Evolutionary conservation across 2,329 filamentous ascomycete species (phyloP), one percentile per base, ranked within the genome.

Genomic region (Nothomitra cinnamomea): DNA sequence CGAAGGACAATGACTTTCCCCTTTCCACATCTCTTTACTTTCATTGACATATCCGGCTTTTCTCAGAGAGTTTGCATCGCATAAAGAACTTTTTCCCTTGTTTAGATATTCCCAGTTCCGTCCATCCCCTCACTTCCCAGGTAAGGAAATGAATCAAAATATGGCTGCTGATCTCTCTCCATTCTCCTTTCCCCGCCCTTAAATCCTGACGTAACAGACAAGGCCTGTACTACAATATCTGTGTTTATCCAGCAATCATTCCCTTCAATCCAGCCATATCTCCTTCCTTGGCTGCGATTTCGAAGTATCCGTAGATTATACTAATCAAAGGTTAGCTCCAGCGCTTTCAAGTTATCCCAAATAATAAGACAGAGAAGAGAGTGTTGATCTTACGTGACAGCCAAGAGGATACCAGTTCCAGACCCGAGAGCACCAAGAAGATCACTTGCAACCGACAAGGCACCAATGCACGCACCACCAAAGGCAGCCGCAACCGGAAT

Each of bases 281-380:
- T 63, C 92, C 92, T 72, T 98, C 92, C 74, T 95, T 95, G 64
- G 94, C 94, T 22, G 92, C 92, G 65, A 98, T 98, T 70, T 98
- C 92, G 64, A 98, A 98, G 75, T 98, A 98, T 60, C 89, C 87
- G 70, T 98, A 98, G 71, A 98, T 98, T 68, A 98, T 98, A 57
- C 87, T 94, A 61, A 15, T 15, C 15, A 12, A 1, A 24, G n/a
- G 53, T 68, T 58, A 32, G 28, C 69, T 63, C 61, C 60, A 68
- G 57, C 47, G 35, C 24, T 13, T 2, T 41, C 21, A 45, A 53
- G 25, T 36, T 47, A 22, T 10, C 22, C 28, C 2, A 10, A 12
- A 15, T 24, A 54, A 48, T 17, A 1, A 12, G 10, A 12, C 8
- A 2, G 51, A 25, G 50, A 21, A 35, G 6, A 47, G 3, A 40